Evolutionary conservation across 2,329 filamentous ascomycete species (phyloP), one percentile per base, ranked within the genome.

Genomic region (Sarocladium kiliense): DNA sequence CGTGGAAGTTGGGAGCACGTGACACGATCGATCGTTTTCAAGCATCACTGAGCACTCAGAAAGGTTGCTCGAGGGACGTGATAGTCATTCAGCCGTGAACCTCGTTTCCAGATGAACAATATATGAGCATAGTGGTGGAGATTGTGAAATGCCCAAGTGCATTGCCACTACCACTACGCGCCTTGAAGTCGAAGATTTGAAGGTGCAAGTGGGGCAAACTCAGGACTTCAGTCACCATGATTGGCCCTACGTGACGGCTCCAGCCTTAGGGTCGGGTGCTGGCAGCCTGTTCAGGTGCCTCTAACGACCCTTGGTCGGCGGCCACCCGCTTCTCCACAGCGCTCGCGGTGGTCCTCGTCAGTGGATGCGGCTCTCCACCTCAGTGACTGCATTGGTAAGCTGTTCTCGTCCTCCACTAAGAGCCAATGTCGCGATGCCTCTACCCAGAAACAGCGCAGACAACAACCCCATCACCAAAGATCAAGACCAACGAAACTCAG

Each of bases 371-470:
- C 47, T 36, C 47, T 36, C 30, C 47, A 51, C 47, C 18, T 18
- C 14, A 23, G 14, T 3, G 47, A 51, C 27, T 51, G 47, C 34
- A 51, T 51, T 51, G 47, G 47, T 51, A 34, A 51, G 47, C 47
- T 51, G 30, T 10, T 10, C 21, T 21, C 7, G 25, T 12, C 47
- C 30, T 51, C 47, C 47, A 51, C 47, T 23, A 51, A 36, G 27
- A 34, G 26, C 47, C 27, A 27, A 36, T 51, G 47, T 36, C 27
- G 26, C 21, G 27, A 51, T 51, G 18, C 11, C n/a, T 51, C 19
- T 21, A 51, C 30, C 26, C 27, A 51, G 44, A 51, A 51, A 51
- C 47, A 32, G 36, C 47, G 47, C 47, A 51, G 26, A n/a, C 44
- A 5, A 34, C 9, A n/a, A n/a, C n/a, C n/a, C n/a, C n/a, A n/a